Evolutionary conservation across 1,284 basidiomycete species (phyloP).

Genomic region (Coriolopsis trogii): DNA sequence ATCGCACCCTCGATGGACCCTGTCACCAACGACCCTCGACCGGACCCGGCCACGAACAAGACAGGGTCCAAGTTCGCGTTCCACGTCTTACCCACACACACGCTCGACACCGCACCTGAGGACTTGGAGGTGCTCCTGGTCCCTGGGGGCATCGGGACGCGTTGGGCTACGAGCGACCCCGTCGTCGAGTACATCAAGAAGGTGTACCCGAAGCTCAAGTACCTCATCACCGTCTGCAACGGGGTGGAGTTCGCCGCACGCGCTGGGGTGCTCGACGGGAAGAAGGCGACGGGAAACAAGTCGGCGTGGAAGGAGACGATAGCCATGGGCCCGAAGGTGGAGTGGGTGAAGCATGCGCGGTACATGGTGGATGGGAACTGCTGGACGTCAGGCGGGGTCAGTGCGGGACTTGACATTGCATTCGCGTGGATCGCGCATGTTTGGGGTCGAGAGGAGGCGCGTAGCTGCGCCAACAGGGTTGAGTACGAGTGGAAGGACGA

Average conservation of each 20-base stretch:
- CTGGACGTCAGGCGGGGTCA: not conserved
- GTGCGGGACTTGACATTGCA: not conserved
- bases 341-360: not conserved
- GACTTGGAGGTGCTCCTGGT: constrained; percentile 1
- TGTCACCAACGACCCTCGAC: not conserved
- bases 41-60: not conserved
- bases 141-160: not conserved
- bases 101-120: not conserved
- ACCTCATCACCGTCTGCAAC: not conserved
- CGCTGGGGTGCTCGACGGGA: not conserved
- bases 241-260: not conserved
- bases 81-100: constrained; percentile 13
- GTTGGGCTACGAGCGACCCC: no score
- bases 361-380: not conserved
- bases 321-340: not conserved
- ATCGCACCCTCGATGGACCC: not conserved
- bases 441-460: not conserved
- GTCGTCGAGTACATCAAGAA: not conserved
- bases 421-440: constrained; percentile 1
- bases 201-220: constrained; percentile 1
- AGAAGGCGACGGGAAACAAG: not conserved
- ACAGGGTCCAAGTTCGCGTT: not conserved
- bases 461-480: not conserved
- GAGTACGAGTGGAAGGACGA: not conserved
- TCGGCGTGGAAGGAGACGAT: not conserved